Evolutionary conservation across 139 green algal genomes (phyloP).

Genomic region (Chlorella sp.): DNA sequence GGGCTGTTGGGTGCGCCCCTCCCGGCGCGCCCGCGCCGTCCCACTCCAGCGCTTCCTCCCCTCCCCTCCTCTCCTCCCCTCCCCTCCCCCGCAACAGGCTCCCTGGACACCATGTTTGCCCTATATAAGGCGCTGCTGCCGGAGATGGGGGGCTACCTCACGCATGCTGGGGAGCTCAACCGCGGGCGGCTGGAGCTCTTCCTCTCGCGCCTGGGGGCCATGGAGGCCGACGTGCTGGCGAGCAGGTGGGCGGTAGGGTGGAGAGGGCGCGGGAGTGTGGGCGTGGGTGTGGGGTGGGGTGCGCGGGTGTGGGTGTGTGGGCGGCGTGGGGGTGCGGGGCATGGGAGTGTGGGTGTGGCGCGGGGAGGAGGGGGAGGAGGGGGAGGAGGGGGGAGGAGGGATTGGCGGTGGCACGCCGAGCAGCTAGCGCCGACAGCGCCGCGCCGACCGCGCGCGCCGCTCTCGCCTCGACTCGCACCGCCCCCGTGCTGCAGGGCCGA

Average conservation of each 20-base stretch:
- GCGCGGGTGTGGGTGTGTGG: neutral
- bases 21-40: no score
- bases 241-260: conserved; percentile 55
- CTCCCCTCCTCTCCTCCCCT: neutral
- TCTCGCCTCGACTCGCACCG: no score
- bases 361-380: no score
- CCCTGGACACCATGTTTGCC: conserved; percentile 87
- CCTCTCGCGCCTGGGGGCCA: conserved; percentile 55
- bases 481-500: no score
- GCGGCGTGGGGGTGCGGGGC: no score
- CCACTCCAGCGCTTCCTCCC: neutral
- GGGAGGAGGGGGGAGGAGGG: no score
- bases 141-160: conserved; percentile 85
- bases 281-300: neutral
- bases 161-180: conserved; percentile 72
- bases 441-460: no score
- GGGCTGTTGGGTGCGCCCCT: no score
- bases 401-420: no score
- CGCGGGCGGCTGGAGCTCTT: conserved; percentile 69
- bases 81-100: conserved; percentile 15
- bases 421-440: no score
- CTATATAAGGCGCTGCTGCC: conserved; percentile 89
- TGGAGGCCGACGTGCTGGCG: conserved; percentile 80
- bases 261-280: no score
- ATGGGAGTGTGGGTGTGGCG: no score